Base-by-base conservation (phyloP, 78 protist species). In the Speleostelium caveatum region DNA sequence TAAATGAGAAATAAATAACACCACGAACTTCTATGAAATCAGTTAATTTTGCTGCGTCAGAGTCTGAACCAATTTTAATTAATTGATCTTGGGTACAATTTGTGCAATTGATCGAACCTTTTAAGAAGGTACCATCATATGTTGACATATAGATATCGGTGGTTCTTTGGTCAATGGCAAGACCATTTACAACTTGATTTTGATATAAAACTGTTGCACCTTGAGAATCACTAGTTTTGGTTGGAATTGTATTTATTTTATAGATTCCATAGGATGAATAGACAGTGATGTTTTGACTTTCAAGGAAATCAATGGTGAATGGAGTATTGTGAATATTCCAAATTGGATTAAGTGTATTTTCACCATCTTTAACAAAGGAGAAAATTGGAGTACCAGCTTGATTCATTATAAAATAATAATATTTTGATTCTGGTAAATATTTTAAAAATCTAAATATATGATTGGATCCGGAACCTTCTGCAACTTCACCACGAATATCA, bases 21-120 rank as follows among this genome's bases (percentile, higher is more conserved):
- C 17, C 17, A 69, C 60, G 21, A 3, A 22, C 75, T 8, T 42
- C 21, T 12, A 38, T 21, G 21, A 69, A 69, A 28, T 45, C 75
- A 17, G 75, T 69, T 38, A 45, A 24, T 41, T 41, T 26, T 14
- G 42, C 21, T 2, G 59, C 59, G 42, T 69, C 10, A 0, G 39
- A 22, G 42, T 69, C 75, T 33, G 6, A 22, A 42, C 58, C 58
- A 28, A 69, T 28, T 69, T 69, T 30, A 45, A 69, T 17, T 8
- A 69, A 69, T 69, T 69, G 30, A 28, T 69, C 75, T 69, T 69
- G 17, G 58, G 75, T 24, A 28, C 75, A 69, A 42, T 69, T 69
- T 28, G 22, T 24, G 42, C 75, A 69, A 42, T 69, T 59, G 0
- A 17, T 21, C 4, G 10, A 19, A 28, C 75, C 75, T 69, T 69